These are phyloP conservation scores for Phialophora expanda DNA, from an alignment of 2,329 filamentous ascomycete species.

Conservation along the genomic window DNA sequence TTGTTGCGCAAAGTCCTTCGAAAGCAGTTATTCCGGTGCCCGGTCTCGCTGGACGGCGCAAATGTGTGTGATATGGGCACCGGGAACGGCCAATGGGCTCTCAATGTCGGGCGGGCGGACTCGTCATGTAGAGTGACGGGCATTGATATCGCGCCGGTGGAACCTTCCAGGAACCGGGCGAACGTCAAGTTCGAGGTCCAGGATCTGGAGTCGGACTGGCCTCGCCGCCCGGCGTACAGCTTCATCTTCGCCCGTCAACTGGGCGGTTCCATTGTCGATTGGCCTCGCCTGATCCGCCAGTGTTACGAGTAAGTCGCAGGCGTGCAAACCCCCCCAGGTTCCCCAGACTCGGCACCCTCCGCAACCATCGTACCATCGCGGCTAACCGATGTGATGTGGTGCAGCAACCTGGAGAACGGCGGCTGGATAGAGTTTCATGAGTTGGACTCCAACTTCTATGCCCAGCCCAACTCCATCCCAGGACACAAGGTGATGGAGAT, in stretches of 20 bases:
- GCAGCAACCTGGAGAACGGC: neutral
- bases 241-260: neutral
- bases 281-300: neutral
- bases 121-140: neutral
- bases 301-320: neutral
- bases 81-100: neutral
- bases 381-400: neutral
- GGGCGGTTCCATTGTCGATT: neutral
- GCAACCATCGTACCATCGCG: neutral
- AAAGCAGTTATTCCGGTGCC: neutral
- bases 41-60: neutral
- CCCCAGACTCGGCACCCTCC: too few species aligned
- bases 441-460: neutral
- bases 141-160: neutral
- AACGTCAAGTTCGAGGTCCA: slow-evolving; percentile 1
- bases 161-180: neutral
- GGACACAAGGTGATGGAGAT: neutral
- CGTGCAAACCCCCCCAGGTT: neutral
- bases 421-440: neutral
- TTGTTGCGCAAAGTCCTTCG: neutral
- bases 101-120: neutral
- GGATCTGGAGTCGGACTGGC: neutral
- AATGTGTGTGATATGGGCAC: neutral
- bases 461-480: neutral
- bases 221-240: neutral